A percentile compares a stretch with the other conserved stretches of the same genome.
Conservation (phyloP, 2,329 filamentous ascomycete species). For the Colletotrichum paranaense region DNA sequence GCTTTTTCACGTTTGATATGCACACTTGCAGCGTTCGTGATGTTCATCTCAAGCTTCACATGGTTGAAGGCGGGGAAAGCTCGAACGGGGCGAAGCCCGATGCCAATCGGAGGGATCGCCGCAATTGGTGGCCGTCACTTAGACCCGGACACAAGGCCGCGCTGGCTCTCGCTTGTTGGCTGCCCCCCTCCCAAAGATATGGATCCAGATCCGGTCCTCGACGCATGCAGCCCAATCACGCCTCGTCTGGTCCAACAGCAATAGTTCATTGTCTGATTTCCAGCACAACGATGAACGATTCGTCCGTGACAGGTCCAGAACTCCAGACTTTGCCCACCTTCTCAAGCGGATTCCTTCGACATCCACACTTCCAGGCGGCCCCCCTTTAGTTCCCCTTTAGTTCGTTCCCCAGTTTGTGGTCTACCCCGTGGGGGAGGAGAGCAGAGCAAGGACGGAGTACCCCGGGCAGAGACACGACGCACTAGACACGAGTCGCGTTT, state of each 20-base stretch:
- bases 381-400: neutral
- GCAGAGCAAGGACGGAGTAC: neutral
- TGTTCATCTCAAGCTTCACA: neutral
- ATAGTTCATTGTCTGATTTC: neutral
- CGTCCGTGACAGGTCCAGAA: neutral
- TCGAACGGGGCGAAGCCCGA: conserved; percentile 5
- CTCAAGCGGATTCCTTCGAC: conserved; percentile 3
- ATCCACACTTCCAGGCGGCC: neutral
- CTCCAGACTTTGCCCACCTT: neutral
- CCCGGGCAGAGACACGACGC: neutral
- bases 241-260: neutral
- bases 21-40: conserved; percentile 11
- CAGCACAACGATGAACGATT: neutral
- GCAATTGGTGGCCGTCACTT: neutral
- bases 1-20: neutral
- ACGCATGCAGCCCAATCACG: conserved; percentile 21
- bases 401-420: neutral
- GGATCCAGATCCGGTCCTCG: conserved; percentile 4
- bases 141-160: conserved; percentile 21
- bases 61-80: neutral
- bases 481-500: neutral
- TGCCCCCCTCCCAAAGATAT: neutral
- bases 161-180: neutral
- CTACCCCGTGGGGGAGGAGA: conserved; percentile 1
- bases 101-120: conserved; percentile 15